A percentile compares a stretch with the other conserved stretches of the same genome.
Evolutionary conservation across 2,329 filamentous ascomycete genomes (phyloP).

Genomic region (Purpureocillium takamizusanense): DNA sequence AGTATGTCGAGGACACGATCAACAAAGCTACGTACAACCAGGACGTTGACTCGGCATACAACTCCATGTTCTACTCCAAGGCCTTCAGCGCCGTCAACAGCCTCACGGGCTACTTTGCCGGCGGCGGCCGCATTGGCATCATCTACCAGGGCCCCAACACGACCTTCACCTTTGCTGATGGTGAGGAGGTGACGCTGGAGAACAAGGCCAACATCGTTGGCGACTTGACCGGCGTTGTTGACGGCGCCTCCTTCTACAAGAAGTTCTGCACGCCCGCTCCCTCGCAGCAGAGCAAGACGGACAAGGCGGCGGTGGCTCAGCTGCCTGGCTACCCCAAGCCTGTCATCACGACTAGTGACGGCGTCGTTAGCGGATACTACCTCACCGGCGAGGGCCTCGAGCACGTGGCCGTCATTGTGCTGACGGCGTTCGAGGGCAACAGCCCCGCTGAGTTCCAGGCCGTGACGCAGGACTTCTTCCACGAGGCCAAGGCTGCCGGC

Average conservation of each 20-base stretch:
- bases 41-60: slow-evolving; percentile 23
- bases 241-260: slow-evolving; percentile 22
- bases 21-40: slow-evolving; percentile 11
- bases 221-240: slow-evolving; percentile 18
- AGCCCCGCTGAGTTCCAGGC: slow-evolving; percentile 23
- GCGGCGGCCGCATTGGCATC: slow-evolving; percentile 16
- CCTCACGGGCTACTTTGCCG: slow-evolving; percentile 19
- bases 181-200: slow-evolving; percentile 17
- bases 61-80: slow-evolving; percentile 25
- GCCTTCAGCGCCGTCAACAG: slow-evolving; percentile 9
- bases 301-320: background rate
- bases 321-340: slow-evolving; percentile 19
- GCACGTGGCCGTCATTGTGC: slow-evolving; percentile 20
- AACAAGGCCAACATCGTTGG: slow-evolving; percentile 21
- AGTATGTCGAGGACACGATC: slow-evolving; percentile 12
- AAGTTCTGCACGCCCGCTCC: slow-evolving; percentile 20
- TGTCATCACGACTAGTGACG: slow-evolving; percentile 14
- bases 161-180: slow-evolving; percentile 26
- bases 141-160: slow-evolving; percentile 22
- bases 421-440: slow-evolving; percentile 16
- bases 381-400: slow-evolving; percentile 23
- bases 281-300: background rate
- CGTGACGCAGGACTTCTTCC: slow-evolving; percentile 23
- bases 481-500: slow-evolving; percentile 29
- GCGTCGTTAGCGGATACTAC: slow-evolving; percentile 20